These are phyloP conservation scores for Hsuehochloa calcarea DNA, from an alignment of 176 grass and related monocot species.

Conservation along the genomic window DNA sequence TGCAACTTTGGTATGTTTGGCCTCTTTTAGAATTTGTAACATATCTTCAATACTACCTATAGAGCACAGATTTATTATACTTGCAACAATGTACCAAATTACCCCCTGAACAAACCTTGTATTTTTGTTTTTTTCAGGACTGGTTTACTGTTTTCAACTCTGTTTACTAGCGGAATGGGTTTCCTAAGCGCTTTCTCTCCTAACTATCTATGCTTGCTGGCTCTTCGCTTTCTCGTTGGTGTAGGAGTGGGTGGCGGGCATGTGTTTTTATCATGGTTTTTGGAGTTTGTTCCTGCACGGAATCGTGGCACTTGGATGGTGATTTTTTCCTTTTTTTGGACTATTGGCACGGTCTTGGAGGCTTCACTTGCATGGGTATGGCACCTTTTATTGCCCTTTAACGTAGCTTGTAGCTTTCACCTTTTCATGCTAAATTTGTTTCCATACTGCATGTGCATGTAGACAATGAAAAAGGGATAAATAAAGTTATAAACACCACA, in stretches of 20 bases:
- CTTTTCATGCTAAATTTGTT: neutral
- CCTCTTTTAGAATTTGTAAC: neutral
- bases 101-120: conserved; percentile 25
- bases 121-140: conserved; percentile 52
- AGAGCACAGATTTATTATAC: neutral
- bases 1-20: neutral
- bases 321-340: conserved; percentile 57
- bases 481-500: neutral
- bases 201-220: conserved; percentile 59
- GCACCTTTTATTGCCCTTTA: neutral
- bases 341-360: conserved; percentile 62
- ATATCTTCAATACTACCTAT: neutral
- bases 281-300: conserved; percentile 66
- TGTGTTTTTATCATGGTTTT: conserved; percentile 71
- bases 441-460: neutral
- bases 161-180: conserved; percentile 59
- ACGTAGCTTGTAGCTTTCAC: neutral
- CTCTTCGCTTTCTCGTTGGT: conserved; percentile 63
- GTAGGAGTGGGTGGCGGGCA: conserved; percentile 57
- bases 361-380: conserved; percentile 80
- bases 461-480: neutral
- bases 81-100: neutral
- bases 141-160: conserved; percentile 60
- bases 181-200: conserved; percentile 66
- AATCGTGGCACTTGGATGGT: conserved; percentile 78